Base-by-base conservation (phyloP, 805 yeast species). In the Candida ulmi region DNA sequence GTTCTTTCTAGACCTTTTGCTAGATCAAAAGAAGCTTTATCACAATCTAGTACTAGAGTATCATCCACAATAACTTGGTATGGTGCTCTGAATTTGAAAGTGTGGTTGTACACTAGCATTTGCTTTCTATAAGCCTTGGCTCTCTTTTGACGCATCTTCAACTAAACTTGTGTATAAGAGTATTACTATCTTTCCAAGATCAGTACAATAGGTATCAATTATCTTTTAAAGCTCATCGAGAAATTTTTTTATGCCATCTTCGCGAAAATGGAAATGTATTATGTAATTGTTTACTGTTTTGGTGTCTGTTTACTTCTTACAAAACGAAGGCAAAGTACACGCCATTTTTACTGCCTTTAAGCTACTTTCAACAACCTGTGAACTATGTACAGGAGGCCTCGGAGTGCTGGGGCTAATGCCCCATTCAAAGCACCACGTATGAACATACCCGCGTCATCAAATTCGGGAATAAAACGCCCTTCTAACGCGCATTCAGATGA, bases 121-220 rank as follows among this genome's bases (percentile, higher is more conserved):
- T 87, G 96, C 69, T 91, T 91, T 61, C 91, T 80, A 63, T 93
- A 93, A 1, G 93, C 72, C 62, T 91, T 91, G 38, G 97, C 95
- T 64, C 99, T 75, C 63, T 90, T 91, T 66, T 91, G 96, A 72
- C 95, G 88, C 99, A 91, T 91, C 26, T 43, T 61, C 15, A 11
- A 21, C 24, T 21, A 21, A 9, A 7, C 24, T 21, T n/a, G n/a
- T n/a, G n/a, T n/a, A n/a, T n/a, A n/a, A n/a, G n/a, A n/a, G n/a
- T n/a, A n/a, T n/a, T n/a, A n/a, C n/a, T n/a, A n/a, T n/a, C n/a
- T n/a, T n/a, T n/a, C n/a, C n/a, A n/a, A n/a, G n/a, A n/a, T n/a
- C n/a, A n/a, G n/a, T n/a, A n/a, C n/a, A n/a, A n/a, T n/a, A n/a
- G n/a, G n/a, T n/a, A n/a, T n/a, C n/a, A n/a, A n/a, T n/a, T n/a